Evolutionary conservation across 2,329 filamentous ascomycete species (phyloP).

Genomic region (Diplocarpon rosae): DNA sequence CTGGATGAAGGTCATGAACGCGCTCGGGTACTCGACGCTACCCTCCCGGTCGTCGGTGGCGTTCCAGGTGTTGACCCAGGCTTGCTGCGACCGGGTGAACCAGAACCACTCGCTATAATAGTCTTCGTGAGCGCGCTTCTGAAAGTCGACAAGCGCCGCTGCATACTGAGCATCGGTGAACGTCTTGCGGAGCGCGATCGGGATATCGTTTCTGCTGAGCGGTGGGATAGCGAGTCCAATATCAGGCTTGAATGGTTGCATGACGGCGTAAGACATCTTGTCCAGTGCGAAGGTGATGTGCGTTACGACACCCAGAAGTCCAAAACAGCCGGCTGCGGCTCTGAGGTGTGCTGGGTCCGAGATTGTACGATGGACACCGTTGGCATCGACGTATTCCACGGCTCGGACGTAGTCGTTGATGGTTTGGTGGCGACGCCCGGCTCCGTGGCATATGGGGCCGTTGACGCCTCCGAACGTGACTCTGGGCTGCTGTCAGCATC

Average conservation of each 20-base stretch:
- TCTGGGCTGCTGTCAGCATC: conserved; percentile 5
- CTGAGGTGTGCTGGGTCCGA: conserved; percentile 30
- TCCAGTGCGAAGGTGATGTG: conserved; percentile 38
- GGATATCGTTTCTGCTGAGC: conserved; percentile 30
- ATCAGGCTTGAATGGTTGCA: conserved; percentile 34
- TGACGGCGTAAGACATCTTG: conserved; percentile 36
- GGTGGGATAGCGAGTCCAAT: conserved; percentile 35
- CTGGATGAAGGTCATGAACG: conserved; percentile 16
- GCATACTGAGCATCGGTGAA: conserved; percentile 28
- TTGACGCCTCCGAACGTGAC: conserved; percentile 38
- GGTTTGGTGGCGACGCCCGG: conserved; percentile 33
- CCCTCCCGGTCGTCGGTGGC: conserved; percentile 26
- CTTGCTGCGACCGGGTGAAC: conserved; percentile 36
- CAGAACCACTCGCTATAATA: conserved; percentile 41
- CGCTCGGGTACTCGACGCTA: conserved; percentile 29
- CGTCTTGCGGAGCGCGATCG: conserved; percentile 28
- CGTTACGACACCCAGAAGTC: conserved; percentile 37
- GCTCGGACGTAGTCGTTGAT: conserved; percentile 35
- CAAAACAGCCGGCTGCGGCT: conserved; percentile 36
- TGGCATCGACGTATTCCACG: conserved; percentile 38
- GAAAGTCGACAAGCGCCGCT: conserved; percentile 29
- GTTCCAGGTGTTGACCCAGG: conserved; percentile 37
- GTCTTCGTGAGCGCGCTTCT: conserved; percentile 29
- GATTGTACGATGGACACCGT: conserved; percentile 32
- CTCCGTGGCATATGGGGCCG: conserved; percentile 36